phyloP scores from a whole-genome alignment of 2,329 filamentous ascomycete genomes.

The Aspergillus unguis region DNA sequence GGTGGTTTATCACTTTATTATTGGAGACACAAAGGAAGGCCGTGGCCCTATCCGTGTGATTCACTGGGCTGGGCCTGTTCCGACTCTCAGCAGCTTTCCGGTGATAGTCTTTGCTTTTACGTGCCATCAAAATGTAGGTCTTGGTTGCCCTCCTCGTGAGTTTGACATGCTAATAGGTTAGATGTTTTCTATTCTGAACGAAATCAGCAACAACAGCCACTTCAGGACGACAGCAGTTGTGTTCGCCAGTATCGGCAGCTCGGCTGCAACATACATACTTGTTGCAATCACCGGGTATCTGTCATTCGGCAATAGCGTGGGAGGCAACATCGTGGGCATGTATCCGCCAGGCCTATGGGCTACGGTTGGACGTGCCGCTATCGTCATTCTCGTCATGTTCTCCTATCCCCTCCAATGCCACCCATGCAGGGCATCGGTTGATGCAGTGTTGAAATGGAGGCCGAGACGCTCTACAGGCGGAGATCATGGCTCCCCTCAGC shows the following conservation, averaged over 20 bases:
- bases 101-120: constrained; percentile 99
- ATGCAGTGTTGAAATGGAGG: constrained; percentile 91
- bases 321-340: constrained; percentile 91
- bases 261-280: constrained; percentile 81
- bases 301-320: constrained; percentile 85
- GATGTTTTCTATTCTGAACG: constrained; percentile 99
- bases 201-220: constrained; percentile 81
- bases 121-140: constrained; percentile 87
- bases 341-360: constrained; percentile 76
- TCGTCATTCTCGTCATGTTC: constrained; percentile 93
- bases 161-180: constrained; percentile 33
- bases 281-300: constrained; percentile 95
- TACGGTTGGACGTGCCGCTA: constrained; percentile 90
- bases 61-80: constrained; percentile 73
- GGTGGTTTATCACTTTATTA: constrained; percentile 86
- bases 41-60: constrained; percentile 73
- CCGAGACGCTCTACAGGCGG: constrained; percentile 48
- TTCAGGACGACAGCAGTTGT: constrained; percentile 76
- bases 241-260: constrained; percentile 77
- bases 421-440: constrained; percentile 89
- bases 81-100: constrained; percentile 79
- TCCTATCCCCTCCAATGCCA: constrained; percentile 95
- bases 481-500: constrained; percentile 43
- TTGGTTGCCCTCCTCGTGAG: not conserved
- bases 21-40: constrained; percentile 69